Base-by-base conservation (phyloP, 75 land plant genomes). In the Selaginella moellendorffii region DNA sequence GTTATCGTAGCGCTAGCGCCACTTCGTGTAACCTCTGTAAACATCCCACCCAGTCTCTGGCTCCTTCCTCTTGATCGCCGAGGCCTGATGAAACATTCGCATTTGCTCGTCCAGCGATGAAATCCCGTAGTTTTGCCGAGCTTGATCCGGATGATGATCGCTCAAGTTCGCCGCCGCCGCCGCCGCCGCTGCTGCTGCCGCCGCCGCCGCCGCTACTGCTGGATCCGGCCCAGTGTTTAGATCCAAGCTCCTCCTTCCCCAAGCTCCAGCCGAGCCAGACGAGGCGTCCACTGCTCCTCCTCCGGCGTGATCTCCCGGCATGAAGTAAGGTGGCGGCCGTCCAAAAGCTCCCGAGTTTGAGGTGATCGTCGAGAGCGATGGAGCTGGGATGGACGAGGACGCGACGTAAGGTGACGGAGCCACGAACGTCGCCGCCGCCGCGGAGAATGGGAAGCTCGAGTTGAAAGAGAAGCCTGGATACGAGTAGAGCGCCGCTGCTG, bases 181-280 rank as follows among this genome's bases (percentile, higher is more conserved):
- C 46, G 46, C 14, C 5, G 10, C 46, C 46, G 14, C 14, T 36
- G 46, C 46, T 14, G 46, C 14, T 5, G 10, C 14, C 88, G 30
- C 74, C 81, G 64, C 80, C 80, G 14, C 65, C 76, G 26, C 87
- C 96, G 21, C 62, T 31, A 24, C 89, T 52, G 56, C 31, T 26
- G 64, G 65, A 29, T 79, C 86, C 12, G 96, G 96, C 21, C 96
- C 97, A 1, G 90, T 69, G 80, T 92, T 92, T 2, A 92, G 70
- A 65, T 92, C 97, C 51, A 92, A 70, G 31, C 82, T 78, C 21
- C 76, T 84, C 53, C 83, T 68, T 24, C 74, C 68, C 85, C 86
- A 81, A 42, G 61, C 72, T 26, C 78, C 52, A 65, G 60, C 62
- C 52, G 60, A 42, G 0, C 79, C 84, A 5, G 14, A 36, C 46